Evolutionary conservation across 2,329 filamentous ascomycete species (phyloP).

Genomic region (Eutypella sp.): DNA sequence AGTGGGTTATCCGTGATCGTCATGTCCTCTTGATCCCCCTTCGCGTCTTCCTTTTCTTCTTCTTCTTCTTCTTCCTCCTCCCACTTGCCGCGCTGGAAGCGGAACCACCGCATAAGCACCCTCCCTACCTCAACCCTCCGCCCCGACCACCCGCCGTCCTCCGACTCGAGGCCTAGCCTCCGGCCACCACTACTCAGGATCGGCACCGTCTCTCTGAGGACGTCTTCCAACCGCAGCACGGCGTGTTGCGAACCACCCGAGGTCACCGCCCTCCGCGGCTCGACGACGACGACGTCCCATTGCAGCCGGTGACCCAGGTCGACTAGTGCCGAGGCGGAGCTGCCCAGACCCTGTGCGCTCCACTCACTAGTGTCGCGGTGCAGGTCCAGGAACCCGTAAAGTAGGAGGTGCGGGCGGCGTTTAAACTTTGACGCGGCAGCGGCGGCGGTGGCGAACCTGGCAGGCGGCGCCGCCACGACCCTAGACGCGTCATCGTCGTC

Average conservation of each 20-base stretch:
- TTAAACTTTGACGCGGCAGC: too few species aligned
- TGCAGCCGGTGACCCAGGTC: slow-evolving; percentile 49
- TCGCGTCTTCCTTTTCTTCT: neutral
- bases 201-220: slow-evolving; percentile 52
- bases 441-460: slow-evolving; percentile 4
- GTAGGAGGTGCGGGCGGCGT: slow-evolving; percentile 43
- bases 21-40: neutral
- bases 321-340: slow-evolving; percentile 57
- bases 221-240: slow-evolving; percentile 26
- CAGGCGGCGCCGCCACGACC: slow-evolving; percentile 32
- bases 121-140: slow-evolving; percentile 52
- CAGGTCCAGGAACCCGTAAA: slow-evolving; percentile 61
- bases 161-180: slow-evolving; percentile 33
- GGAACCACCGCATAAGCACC: slow-evolving; percentile 63
- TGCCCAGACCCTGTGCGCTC: slow-evolving; percentile 67
- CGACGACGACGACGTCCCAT: slow-evolving; percentile 42
- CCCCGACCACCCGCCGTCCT: slow-evolving; percentile 52
- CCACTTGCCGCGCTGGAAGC: slow-evolving; percentile 38
- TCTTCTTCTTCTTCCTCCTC: slow-evolving; percentile 15
- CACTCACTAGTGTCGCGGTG: slow-evolving; percentile 68
- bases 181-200: slow-evolving; percentile 54
- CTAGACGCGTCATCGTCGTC: too few species aligned
- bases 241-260: slow-evolving; percentile 1
- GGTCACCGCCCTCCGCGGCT: slow-evolving; percentile 34
- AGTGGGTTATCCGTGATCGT: neutral